These are phyloP conservation scores for Boletus patriciae DNA, from an alignment of 768 basidiomycete species.

Conservation along the genomic window DNA sequence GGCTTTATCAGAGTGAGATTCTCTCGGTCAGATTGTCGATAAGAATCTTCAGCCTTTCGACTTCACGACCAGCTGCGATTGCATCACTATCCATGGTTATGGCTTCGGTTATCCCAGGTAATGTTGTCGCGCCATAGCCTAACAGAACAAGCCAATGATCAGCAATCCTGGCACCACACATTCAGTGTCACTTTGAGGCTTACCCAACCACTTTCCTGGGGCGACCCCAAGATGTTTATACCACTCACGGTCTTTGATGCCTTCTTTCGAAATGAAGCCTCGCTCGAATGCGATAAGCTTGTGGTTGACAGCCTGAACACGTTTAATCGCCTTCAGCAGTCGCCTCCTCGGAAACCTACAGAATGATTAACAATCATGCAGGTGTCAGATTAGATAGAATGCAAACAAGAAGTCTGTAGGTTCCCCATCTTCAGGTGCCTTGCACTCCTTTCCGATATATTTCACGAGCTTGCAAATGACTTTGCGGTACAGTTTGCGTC, in stretches of 20 bases:
- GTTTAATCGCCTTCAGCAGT: conserved; percentile 58
- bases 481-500: conserved; percentile 21
- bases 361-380: background rate
- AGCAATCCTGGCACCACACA: background rate
- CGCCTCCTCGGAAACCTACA: conserved; percentile 26
- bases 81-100: conserved; percentile 68
- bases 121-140: conserved; percentile 87
- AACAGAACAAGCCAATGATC: background rate
- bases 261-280: conserved; percentile 79
- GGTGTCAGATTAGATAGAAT: background rate
- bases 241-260: conserved; percentile 84
- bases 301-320: conserved; percentile 60
- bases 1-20: conserved; percentile 18
- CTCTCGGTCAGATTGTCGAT: conserved; percentile 50
- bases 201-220: conserved; percentile 85
- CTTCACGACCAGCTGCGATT: conserved; percentile 62
- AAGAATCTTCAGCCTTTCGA: conserved; percentile 52
- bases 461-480: conserved; percentile 39
- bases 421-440: conserved; percentile 4
- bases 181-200: conserved; percentile 18
- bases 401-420: conserved; percentile 14
- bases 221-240: conserved; percentile 89
- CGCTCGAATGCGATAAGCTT: conserved; percentile 72
- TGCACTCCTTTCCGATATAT: conserved; percentile 31
- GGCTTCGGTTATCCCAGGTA: conserved; percentile 81